phyloP scores from a whole-genome alignment of 2,329 filamentous ascomycete species.

The Trichoderma koningii region DNA sequence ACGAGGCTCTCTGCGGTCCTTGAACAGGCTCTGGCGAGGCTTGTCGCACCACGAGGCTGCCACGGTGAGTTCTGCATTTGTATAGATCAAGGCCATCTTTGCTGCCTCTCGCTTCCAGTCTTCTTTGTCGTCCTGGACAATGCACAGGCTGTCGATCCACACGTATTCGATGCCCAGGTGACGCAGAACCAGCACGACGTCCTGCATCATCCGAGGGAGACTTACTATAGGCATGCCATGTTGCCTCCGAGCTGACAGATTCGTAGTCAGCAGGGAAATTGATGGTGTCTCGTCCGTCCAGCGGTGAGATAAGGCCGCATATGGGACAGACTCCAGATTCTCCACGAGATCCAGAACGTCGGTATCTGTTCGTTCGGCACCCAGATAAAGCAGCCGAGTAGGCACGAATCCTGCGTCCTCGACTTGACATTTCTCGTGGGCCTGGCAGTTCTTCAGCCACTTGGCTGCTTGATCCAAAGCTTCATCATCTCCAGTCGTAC shows the following conservation, averaged over 20 bases:
- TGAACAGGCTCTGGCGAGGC: conserved; percentile 24
- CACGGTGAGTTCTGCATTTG: conserved; percentile 26
- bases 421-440: conserved; percentile 1
- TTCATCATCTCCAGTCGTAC: background rate
- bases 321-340: background rate
- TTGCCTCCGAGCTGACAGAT: conserved; percentile 12
- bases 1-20: background rate
- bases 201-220: conserved; percentile 27
- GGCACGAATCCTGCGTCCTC: conserved; percentile 17
- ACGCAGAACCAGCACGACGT: conserved; percentile 18
- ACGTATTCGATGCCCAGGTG: conserved; percentile 27
- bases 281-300: conserved; percentile 24
- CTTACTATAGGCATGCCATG: conserved; percentile 8
- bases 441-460: conserved; percentile 17
- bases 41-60: conserved; percentile 25
- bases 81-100: conserved; percentile 29
- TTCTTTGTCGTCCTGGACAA: conserved; percentile 29
- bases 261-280: conserved; percentile 6
- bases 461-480: conserved; percentile 2
- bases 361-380: background rate
- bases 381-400: conserved; percentile 21
- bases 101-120: conserved; percentile 31
- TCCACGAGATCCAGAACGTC: conserved; percentile 14
- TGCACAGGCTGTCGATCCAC: conserved; percentile 31
- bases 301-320: conserved; percentile 24